Conservation (phyloP, 177 flowering plant species). For the Vitis hybrid region DNA sequence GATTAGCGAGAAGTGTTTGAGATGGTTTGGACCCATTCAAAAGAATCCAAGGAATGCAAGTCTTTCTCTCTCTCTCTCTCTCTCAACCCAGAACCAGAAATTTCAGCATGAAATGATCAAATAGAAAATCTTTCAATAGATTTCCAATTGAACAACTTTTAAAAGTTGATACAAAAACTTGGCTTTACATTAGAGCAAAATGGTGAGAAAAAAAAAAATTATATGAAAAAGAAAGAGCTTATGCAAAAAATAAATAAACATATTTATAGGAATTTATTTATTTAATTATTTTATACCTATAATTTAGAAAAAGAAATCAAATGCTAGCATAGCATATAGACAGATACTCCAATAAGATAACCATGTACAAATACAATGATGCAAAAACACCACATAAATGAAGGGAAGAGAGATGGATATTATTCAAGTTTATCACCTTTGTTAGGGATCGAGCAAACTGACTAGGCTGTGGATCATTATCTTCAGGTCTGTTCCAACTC, state of each 20-base stretch:
- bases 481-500: slow-evolving; percentile 84
- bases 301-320: neutral
- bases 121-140: too few relatives aligned
- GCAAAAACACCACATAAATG: neutral
- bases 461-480: slow-evolving; percentile 86
- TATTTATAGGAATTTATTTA: neutral
- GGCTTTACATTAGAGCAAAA: neutral
- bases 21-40: too few relatives aligned
- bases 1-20: too few relatives aligned
- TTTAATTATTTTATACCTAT: neutral
- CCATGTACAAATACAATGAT: neutral
- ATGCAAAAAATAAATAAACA: neutral
- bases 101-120: too few relatives aligned
- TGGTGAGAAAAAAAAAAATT: neutral
- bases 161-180: too few relatives aligned
- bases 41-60: too few relatives aligned
- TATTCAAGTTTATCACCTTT: slow-evolving; percentile 46
- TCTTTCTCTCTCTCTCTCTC: too few relatives aligned
- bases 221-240: too few relatives aligned
- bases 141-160: too few relatives aligned
- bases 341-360: neutral
- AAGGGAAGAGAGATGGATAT: neutral
- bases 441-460: slow-evolving; percentile 86
- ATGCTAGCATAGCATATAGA: neutral
- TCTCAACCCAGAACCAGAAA: too few relatives aligned